Evolutionary conservation across 1,284 basidiomycete genomes (phyloP).

Genomic region (Flammula alnicola): DNA sequence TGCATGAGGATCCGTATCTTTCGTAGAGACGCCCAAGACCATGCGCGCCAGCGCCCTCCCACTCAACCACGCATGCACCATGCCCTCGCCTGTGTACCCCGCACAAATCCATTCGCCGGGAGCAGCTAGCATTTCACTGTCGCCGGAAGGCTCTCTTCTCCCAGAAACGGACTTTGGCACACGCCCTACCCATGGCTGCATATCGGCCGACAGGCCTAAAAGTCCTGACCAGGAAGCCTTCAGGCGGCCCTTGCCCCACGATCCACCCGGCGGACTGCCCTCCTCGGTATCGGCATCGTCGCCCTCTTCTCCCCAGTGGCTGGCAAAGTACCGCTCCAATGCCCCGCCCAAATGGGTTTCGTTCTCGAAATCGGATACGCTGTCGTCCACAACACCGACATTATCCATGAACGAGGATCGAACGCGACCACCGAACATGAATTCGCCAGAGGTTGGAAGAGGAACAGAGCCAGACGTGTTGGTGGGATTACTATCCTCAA

Average conservation of each 20-base stretch:
- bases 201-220: slow-evolving; percentile 57
- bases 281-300: slow-evolving; percentile 37
- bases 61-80: slow-evolving; percentile 69
- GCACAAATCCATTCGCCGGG: slow-evolving; percentile 60
- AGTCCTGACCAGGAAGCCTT: slow-evolving; percentile 65
- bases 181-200: slow-evolving; percentile 60
- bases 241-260: slow-evolving; percentile 43
- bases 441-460: slow-evolving; percentile 46
- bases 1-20: slow-evolving; percentile 36
- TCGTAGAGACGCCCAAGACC: slow-evolving; percentile 40
- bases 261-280: slow-evolving; percentile 35
- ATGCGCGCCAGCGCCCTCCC: slow-evolving; percentile 30
- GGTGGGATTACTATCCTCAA: slow-evolving; percentile 45
- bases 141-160: slow-evolving; percentile 26
- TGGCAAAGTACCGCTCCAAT: slow-evolving; percentile 49
- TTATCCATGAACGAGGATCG: slow-evolving; percentile 39
- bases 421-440: slow-evolving; percentile 50
- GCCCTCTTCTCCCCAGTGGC: slow-evolving; percentile 26
- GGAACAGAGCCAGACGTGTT: slow-evolving; percentile 45
- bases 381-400: slow-evolving; percentile 50
- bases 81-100: slow-evolving; percentile 71
- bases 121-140: slow-evolving; percentile 32
- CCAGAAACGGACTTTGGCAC: slow-evolving; percentile 45
- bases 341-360: slow-evolving; percentile 51
- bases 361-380: slow-evolving; percentile 44